Evolutionary conservation across 345 rosid species (phyloP).

Genomic region (Arabidopsis arenosa): DNA sequence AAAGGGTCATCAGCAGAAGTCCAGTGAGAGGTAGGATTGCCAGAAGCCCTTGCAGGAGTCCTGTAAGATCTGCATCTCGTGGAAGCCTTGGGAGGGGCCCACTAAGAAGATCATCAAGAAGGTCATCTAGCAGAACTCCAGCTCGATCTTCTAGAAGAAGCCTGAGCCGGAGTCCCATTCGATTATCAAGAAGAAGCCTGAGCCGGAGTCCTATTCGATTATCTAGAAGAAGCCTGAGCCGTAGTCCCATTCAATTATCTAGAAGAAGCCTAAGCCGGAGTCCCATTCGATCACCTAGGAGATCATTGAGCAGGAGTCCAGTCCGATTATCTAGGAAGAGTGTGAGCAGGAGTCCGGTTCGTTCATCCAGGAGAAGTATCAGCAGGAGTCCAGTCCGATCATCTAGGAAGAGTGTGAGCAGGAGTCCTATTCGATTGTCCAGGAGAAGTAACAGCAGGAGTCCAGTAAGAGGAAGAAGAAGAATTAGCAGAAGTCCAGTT

Average conservation of each 20-base stretch:
- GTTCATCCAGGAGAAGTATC: conserved; percentile 46
- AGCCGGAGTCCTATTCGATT: conserved; percentile 53
- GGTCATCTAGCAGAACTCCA: conserved; percentile 54
- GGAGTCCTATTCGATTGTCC: conserved; percentile 50
- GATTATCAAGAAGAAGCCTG: conserved; percentile 40
- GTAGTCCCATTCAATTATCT: conserved; percentile 50
- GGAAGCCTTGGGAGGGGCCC: conserved; percentile 47
- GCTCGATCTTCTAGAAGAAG: conserved; percentile 48
- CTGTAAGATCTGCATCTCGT: conserved; percentile 42
- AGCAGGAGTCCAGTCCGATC: conserved; percentile 54
- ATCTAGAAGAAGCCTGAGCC: conserved; percentile 58
- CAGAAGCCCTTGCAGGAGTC: conserved; percentile 63
- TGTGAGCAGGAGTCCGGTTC: conserved; percentile 49
- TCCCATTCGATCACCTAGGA: conserved; percentile 56
- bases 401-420: conserved; percentile 46
- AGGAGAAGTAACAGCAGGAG: conserved; percentile 66
- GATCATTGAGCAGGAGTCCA: conserved; percentile 49
- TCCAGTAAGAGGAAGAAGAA: conserved; percentile 64
- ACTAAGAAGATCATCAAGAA: conserved; percentile 34
- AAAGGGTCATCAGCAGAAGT: conserved; percentile 55
- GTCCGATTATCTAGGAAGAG: conserved; percentile 45
- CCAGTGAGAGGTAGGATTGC: conserved; percentile 52
- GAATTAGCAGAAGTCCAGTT: conserved; percentile 65
- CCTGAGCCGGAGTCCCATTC: conserved; percentile 56
- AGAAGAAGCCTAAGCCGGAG: conserved; percentile 51